These are phyloP conservation scores for Zancudomyces culisetae DNA, from an alignment of 371 early-diverging fungal genomes.

Conservation along the genomic window DNA sequence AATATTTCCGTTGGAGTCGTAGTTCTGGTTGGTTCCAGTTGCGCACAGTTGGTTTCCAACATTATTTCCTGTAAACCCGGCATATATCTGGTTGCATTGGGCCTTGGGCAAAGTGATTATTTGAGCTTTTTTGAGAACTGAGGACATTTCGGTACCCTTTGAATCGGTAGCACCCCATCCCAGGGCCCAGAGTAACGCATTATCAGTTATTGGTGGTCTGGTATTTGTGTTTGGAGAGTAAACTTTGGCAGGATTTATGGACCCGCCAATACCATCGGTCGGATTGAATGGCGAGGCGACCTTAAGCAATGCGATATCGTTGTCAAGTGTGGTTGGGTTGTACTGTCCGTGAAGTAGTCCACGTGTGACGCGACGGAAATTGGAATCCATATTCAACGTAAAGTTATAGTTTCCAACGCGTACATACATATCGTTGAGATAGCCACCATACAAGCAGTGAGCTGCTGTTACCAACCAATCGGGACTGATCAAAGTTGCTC, in stretches of 20 bases:
- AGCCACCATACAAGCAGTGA: constrained; percentile 12
- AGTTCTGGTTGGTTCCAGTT: constrained; percentile 10
- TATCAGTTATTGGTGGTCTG: constrained; percentile 2
- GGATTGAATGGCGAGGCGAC: constrained; percentile 6
- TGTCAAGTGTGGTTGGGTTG: constrained; percentile 4
- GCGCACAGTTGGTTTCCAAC: constrained; percentile 15
- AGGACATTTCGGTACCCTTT: constrained; percentile 3
- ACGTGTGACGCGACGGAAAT: constrained; percentile 4
- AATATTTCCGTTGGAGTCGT: too few species aligned
- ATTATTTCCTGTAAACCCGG: background rate
- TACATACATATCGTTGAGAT: constrained; percentile 8
- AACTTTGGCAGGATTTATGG: too few species aligned
- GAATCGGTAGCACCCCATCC: constrained; percentile 22
- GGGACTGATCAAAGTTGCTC: constrained; percentile 17
- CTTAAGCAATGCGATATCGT: constrained; percentile 19
- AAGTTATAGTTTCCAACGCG: constrained; percentile 10
- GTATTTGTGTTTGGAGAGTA: too few species aligned
- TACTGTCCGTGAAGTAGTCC: constrained; percentile 11
- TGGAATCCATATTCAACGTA: constrained; percentile 9
- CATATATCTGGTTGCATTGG: constrained; percentile 6
- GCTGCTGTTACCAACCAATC: constrained; percentile 13
- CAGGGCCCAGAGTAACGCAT: constrained; percentile 8
- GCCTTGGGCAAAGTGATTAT: constrained; percentile 4
- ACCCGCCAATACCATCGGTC: too few species aligned
- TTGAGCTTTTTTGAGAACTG: constrained; percentile 12